Percentiles rank a stretch among this genome's conserved stretches.
Evolutionary conservation across 2,329 filamentous ascomycete genomes (phyloP).

Genomic region (Corinectria fuckeliana): DNA sequence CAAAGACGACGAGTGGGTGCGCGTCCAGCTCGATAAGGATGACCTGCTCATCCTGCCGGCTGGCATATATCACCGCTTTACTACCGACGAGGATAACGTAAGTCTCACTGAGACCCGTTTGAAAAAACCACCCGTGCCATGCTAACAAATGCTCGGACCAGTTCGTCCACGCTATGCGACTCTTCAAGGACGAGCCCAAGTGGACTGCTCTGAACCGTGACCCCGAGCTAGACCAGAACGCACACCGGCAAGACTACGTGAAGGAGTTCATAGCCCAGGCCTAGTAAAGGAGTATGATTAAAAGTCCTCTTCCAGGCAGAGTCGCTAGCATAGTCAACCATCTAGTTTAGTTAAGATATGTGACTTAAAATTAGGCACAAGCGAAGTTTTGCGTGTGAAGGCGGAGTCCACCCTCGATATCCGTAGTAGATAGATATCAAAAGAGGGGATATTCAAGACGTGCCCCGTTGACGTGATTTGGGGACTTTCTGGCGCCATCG

Average conservation of each 20-base stretch:
- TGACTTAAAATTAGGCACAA: neutral
- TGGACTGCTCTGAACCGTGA: constrained; percentile 93
- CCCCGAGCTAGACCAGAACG: constrained; percentile 78
- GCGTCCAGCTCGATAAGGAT: constrained; percentile 81
- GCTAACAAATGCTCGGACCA: constrained; percentile 45
- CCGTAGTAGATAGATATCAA: neutral
- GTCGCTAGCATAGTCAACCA: neutral
- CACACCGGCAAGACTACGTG: constrained; percentile 80
- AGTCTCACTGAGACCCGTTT: constrained; percentile 43
- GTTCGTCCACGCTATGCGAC: constrained; percentile 94
- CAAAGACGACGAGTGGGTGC: constrained; percentile 84
- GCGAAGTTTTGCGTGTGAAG: neutral
- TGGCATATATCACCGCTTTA: constrained; percentile 97
- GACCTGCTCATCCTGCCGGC: constrained; percentile 93
- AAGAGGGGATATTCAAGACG: neutral
- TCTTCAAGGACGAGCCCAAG: constrained; percentile 98
- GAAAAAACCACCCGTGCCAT: neutral
- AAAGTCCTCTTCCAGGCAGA: neutral
- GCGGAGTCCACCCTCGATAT: neutral
- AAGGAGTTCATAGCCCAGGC: constrained; percentile 48
- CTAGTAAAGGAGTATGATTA: constrained; percentile 31
- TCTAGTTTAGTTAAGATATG: neutral
- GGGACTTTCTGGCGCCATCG: constrained; percentile 3
- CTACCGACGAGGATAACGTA: constrained; percentile 89
- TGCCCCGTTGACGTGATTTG: constrained; percentile 9